Evolutionary conservation across 257 asterid genomes (phyloP).

Genomic region (Gentiana macrophylla): DNA sequence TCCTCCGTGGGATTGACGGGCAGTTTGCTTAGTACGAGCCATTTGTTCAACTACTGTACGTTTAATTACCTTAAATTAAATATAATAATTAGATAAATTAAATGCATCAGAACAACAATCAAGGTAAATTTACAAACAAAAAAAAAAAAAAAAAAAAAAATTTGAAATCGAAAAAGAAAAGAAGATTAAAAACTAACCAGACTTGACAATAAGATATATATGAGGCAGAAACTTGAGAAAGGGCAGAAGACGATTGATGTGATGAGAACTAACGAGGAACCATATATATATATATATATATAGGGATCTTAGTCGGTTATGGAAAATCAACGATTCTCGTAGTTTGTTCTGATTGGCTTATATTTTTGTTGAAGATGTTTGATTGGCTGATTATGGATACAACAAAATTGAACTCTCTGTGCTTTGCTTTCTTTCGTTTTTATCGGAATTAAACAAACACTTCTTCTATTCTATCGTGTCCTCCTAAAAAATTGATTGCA

Average conservation of each 20-base stretch:
- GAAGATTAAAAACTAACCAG: conserved; percentile 13
- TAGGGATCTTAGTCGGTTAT: not conserved
- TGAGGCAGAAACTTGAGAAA: not conserved
- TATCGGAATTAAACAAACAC: too few species aligned
- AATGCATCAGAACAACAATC: not conserved
- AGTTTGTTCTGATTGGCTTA: conserved; percentile 14
- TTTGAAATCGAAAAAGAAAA: conserved; percentile 3
- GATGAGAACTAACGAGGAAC: not conserved
- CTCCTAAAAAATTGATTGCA: too few species aligned
- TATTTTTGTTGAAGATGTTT: too few species aligned
- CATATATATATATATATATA: not conserved
- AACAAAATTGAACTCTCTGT: too few species aligned
- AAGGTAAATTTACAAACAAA: not conserved
- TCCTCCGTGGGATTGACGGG: conserved; percentile 61
- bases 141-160: conserved; percentile 3
- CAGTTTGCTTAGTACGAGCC: conserved; percentile 84
- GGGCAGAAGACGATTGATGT: not conserved
- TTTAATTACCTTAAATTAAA: not conserved
- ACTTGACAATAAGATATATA: not conserved
- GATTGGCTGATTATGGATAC: too few species aligned
- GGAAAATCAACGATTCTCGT: conserved; percentile 18
- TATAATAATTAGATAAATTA: conserved; percentile 1
- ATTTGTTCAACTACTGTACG: conserved; percentile 12
- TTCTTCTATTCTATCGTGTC: too few species aligned
- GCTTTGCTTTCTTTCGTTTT: too few species aligned